phyloP scores from a whole-genome alignment of 192 early-diverging fungal genomes.

The Backusella australiensis region DNA sequence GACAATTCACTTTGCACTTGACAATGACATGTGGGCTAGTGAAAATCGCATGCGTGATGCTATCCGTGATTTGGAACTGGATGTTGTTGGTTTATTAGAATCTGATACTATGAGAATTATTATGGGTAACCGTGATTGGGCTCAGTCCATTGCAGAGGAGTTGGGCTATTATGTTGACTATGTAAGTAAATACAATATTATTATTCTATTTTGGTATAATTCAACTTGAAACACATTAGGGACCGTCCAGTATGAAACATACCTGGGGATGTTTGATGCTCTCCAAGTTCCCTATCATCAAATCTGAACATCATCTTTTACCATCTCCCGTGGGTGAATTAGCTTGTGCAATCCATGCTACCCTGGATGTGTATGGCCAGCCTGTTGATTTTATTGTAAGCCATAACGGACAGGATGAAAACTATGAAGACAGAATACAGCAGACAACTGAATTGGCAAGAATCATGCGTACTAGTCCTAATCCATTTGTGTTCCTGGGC shows the following conservation, averaged over 20 bases:
- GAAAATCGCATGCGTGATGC: constrained; percentile 69
- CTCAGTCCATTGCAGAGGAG: constrained; percentile 75
- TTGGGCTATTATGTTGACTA: constrained; percentile 78
- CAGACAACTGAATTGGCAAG: constrained; percentile 78
- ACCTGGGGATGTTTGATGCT: constrained; percentile 86
- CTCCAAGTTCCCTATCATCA: constrained; percentile 81
- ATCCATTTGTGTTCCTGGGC: constrained; percentile 78
- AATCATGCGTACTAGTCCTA: constrained; percentile 70
- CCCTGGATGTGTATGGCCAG: constrained; percentile 77
- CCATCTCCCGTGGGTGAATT: constrained; percentile 80
- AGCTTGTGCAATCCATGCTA: constrained; percentile 86
- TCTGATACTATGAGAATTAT: constrained; percentile 79
- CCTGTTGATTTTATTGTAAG: constrained; percentile 78
- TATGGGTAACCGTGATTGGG: constrained; percentile 82
- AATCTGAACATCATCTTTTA: constrained; percentile 71
- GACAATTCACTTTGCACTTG: constrained; percentile 85
- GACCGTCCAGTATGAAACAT: constrained; percentile 82
- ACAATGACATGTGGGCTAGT: constrained; percentile 84
- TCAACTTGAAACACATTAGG: constrained; percentile 29
- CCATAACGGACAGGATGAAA: constrained; percentile 83
- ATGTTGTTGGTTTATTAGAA: constrained; percentile 80
- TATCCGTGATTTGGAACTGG: constrained; percentile 73
- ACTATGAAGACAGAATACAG: constrained; percentile 66
- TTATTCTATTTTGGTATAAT: background rate
- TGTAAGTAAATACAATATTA: constrained; percentile 23